A percentile compares a stretch with the other conserved stretches of the same genome.
Evolutionary conservation across 2,329 filamentous ascomycete species (phyloP).

Genomic region (Trichoderma oligosporum): DNA sequence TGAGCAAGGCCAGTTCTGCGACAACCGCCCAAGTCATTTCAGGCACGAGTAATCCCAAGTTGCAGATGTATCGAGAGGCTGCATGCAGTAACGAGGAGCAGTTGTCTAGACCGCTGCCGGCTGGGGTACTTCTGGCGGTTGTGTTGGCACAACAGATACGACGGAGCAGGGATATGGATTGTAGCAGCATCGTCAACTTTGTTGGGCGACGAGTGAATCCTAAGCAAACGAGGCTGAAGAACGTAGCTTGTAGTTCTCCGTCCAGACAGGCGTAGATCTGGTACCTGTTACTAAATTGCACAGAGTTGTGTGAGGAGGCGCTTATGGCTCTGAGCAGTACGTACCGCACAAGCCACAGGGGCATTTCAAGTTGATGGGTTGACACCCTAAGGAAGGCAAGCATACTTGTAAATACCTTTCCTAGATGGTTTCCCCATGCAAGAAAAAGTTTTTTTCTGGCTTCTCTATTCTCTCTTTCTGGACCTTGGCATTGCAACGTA

Average conservation of each 20-base stretch:
- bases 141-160: background rate
- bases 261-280: too few species aligned
- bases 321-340: background rate
- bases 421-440: background rate
- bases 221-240: background rate
- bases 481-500: background rate
- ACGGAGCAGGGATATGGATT: background rate
- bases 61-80: background rate
- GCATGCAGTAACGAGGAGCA: background rate
- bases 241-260: too few species aligned
- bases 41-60: conserved; percentile 7
- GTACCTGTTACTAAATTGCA: too few species aligned
- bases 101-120: background rate
- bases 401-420: background rate
- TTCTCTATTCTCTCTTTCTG: background rate
- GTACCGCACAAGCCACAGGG: background rate
- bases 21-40: conserved; percentile 8
- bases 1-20: background rate
- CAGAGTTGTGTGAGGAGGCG: too few species aligned
- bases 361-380: background rate
- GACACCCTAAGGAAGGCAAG: background rate
- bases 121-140: background rate
- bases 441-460: background rate
- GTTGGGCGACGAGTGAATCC: background rate
- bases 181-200: background rate